A percentile compares a stretch with the other conserved stretches of the same genome.
These are phyloP conservation scores for Diplodia seriata DNA, from an alignment of 2,329 filamentous ascomycete genomes.

Conservation along the genomic window DNA sequence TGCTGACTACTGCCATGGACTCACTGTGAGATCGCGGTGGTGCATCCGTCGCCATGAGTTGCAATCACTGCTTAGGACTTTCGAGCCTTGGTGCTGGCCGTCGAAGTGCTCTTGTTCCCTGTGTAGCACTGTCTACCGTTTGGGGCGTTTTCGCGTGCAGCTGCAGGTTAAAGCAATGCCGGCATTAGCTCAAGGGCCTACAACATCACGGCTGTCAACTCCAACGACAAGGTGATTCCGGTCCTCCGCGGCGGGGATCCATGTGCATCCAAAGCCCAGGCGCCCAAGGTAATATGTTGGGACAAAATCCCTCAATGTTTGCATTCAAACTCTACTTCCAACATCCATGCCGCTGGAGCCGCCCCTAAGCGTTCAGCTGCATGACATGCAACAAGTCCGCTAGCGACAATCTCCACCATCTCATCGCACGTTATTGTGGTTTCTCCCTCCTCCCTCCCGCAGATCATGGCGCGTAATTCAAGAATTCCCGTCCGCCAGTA, in stretches of 20 bases:
- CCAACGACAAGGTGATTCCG: neutral
- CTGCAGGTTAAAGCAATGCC: neutral
- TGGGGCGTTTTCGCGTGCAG: neutral
- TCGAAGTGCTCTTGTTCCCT: neutral
- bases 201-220: neutral
- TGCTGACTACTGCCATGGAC: neutral
- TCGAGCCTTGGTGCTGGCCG: neutral
- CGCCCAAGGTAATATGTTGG: neutral
- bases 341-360: neutral
- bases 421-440: conserved; percentile 12
- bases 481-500: conserved; percentile 15
- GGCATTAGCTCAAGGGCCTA: neutral
- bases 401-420: neutral
- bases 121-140: neutral
- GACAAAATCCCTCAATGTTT: conserved; percentile 7
- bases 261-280: neutral
- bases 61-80: no score
- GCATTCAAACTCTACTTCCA: conserved; percentile 5
- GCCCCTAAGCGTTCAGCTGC: neutral
- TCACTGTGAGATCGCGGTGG: no score
- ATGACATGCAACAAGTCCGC: neutral
- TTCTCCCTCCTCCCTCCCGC: neutral
- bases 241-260: neutral
- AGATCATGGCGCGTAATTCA: conserved; percentile 20
- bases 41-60: no score